Evolutionary conservation across 306 rosid genomes (phyloP).

Genomic region (Calophaca sinica): DNA sequence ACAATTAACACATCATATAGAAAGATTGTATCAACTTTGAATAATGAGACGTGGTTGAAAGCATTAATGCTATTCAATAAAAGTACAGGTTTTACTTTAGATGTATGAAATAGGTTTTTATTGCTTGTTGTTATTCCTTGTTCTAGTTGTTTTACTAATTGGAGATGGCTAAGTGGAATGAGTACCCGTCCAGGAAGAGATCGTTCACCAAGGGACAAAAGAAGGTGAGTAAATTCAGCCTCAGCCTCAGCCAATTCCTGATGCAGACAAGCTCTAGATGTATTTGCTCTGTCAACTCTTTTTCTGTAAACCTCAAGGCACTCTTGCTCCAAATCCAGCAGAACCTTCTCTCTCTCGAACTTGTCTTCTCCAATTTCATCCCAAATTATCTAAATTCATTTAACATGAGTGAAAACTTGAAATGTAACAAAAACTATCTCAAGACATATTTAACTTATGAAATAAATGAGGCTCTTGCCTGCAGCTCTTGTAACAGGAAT

Average conservation of each 20-base stretch:
- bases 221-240: constrained; percentile 97
- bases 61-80: constrained; percentile 16
- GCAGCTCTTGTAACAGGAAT: constrained; percentile 88
- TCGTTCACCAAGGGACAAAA: constrained; percentile 91
- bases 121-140: constrained; percentile 29
- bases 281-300: constrained; percentile 89
- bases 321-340: constrained; percentile 89
- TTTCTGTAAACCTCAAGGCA: constrained; percentile 83
- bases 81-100: not conserved
- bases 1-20: not conserved
- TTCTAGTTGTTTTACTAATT: constrained; percentile 42
- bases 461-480: constrained; percentile 62
- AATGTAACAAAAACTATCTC: constrained; percentile 29
- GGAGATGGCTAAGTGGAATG: constrained; percentile 19
- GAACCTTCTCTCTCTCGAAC: constrained; percentile 84
- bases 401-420: constrained; percentile 2
- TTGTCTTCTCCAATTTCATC: constrained; percentile 97
- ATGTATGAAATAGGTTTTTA: constrained; percentile 10
- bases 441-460: constrained; percentile 22
- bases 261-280: constrained; percentile 87
- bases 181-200: constrained; percentile 94
- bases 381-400: constrained; percentile 84
- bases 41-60: constrained; percentile 2
- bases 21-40: constrained; percentile 8
- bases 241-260: constrained; percentile 97